Evolutionary conservation across 2,329 filamentous ascomycete genomes (phyloP).

Genomic region (Aspergillus brunneoviolaceus): DNA sequence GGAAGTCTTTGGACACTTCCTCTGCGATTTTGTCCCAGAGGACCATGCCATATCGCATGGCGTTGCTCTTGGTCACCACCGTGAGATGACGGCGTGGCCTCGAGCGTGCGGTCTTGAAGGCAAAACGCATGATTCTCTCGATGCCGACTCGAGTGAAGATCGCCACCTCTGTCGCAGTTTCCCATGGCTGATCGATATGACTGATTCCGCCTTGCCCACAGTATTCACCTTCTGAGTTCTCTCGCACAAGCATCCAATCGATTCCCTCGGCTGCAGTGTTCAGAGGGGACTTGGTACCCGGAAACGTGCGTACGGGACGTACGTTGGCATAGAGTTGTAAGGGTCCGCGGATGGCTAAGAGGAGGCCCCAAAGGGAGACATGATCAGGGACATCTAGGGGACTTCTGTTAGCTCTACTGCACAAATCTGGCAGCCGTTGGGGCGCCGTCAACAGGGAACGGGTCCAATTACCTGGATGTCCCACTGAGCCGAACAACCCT

Average conservation of each 20-base stretch:
- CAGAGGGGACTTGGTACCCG: constrained; percentile 53
- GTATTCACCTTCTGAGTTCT: constrained; percentile 58
- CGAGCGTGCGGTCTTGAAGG: constrained; percentile 52
- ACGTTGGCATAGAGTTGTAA: constrained; percentile 60
- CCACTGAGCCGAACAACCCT: constrained; percentile 61
- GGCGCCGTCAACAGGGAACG: neutral
- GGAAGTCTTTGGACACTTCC: constrained; percentile 50
- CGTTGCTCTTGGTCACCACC: constrained; percentile 57
- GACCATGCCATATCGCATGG: constrained; percentile 56
- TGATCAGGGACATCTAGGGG: constrained; percentile 54
- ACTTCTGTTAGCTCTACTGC: neutral
- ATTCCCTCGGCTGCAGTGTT: constrained; percentile 50
- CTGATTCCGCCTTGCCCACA: constrained; percentile 56
- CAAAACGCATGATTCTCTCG: constrained; percentile 54
- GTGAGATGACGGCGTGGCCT: constrained; percentile 52
- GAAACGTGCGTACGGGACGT: constrained; percentile 51
- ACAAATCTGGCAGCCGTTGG: too few species aligned
- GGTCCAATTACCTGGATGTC: constrained; percentile 49
- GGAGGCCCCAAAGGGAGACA: constrained; percentile 56
- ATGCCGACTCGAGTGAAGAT: constrained; percentile 56
- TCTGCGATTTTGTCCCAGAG: constrained; percentile 56
- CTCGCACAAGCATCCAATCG: constrained; percentile 57
- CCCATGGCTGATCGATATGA: constrained; percentile 53
- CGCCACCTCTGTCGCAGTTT: constrained; percentile 53
- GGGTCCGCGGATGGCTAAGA: constrained; percentile 56